Evolutionary conservation across 2,329 filamentous ascomycete species (phyloP).

Genomic region (Trichophyton rubrum): DNA sequence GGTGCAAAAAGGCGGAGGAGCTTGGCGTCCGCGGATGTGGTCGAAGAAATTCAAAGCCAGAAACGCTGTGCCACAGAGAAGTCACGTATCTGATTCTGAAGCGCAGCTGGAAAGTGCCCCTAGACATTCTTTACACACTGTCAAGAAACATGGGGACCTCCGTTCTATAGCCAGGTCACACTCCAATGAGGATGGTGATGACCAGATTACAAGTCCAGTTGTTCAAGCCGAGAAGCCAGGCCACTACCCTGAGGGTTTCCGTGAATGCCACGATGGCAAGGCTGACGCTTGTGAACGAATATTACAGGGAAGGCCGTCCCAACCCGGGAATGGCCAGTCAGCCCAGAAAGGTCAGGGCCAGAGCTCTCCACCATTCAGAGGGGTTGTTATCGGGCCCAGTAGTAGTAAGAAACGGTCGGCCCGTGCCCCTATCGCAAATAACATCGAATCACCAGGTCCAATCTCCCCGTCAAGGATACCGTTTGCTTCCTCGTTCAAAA

Average conservation of each 20-base stretch:
- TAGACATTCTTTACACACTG: slow-evolving; percentile 11
- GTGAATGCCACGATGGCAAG: background rate
- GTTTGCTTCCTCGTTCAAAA: background rate
- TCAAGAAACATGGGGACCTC: slow-evolving; percentile 12
- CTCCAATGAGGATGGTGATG: background rate
- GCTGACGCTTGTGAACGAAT: background rate
- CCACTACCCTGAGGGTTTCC: background rate
- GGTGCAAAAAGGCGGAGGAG: background rate
- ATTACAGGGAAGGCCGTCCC: background rate
- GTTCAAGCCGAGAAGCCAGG: background rate
- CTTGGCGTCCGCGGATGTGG: slow-evolving; percentile 7
- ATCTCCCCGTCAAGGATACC: background rate
- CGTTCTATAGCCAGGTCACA: slow-evolving; percentile 9
- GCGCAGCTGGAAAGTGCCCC: background rate
- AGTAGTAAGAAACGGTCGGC: background rate
- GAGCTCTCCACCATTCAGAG: background rate
- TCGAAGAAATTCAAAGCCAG: slow-evolving; percentile 4
- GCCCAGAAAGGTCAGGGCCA: background rate
- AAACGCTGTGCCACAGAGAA: background rate
- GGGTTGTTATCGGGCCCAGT: background rate
- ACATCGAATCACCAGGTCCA: background rate
- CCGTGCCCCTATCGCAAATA: background rate
- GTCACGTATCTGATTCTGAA: background rate
- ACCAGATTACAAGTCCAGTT: too few relatives aligned
- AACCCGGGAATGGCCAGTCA: background rate